Base-by-base conservation (phyloP, 768 basidiomycete genomes). In the Amanita phalloides region DNA sequence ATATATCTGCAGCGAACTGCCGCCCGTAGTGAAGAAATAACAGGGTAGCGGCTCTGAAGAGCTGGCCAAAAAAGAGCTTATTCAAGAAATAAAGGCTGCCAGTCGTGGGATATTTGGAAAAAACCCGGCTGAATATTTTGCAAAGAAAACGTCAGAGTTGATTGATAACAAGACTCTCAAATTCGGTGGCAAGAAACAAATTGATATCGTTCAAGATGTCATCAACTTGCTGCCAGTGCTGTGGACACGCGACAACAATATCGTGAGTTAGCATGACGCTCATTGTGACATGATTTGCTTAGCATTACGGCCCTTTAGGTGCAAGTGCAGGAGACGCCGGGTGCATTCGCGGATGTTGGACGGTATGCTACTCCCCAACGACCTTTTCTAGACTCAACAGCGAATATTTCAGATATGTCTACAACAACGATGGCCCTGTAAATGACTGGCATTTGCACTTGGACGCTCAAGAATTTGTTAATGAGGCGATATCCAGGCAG, bases 161-260 rank as follows among this genome's bases (percentile, higher is more conserved):
- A 65, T 77, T 44, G 54, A 58, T 8, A 56, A 60, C 10, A 73
- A 73, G 49, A 62, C 69, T 2, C 66, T 71, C 44, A 53, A 55
- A 28, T 56, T 65, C 4, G 55, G 62, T 13, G 45, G 49, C 13
- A 51, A 55, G 14, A 65, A 56, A 30, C 70, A 63, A 46, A 61
- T 86, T 20, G 83, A 89, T 59, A 72, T 88, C 35, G 75, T 87
- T 6, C 68, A 68, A 38, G 81, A 88, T 56, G 84, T 88, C 20
- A 75, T 84, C 58, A 83, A 87, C 55, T 60, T 72, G 25, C 53
- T 84, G 36, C 78, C 85, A 0, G 62, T 83, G 4, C 71, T 77
- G 53, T 88, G 82, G 82, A 69, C 82, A 26, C 73, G 74, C 8
- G 68, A 75, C 30, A 61, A 32, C 0, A 30, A 76, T 49, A 65